A percentile compares a stretch with the other conserved stretches of the same genome.
Evolutionary conservation across 148 eudicot genomes (phyloP).

Genomic region (Limonium bicolor): DNA sequence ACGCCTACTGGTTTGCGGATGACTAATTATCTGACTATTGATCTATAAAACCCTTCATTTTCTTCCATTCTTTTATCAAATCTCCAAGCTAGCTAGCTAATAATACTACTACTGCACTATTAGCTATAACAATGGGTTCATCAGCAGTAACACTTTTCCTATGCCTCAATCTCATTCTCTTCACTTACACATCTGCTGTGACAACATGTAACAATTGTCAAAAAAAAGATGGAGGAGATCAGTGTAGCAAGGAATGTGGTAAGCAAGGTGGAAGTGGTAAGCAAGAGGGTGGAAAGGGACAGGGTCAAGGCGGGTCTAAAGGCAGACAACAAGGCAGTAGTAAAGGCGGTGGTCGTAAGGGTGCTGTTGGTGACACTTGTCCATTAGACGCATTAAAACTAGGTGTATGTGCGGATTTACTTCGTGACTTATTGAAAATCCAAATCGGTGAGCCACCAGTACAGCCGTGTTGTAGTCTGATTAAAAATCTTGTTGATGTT

Average conservation of each 20-base stretch:
- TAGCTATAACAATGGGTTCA: too few relatives aligned
- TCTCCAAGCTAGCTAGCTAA: too few relatives aligned
- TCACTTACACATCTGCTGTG: neutral
- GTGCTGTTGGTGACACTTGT: neutral
- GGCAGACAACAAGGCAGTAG: too few relatives aligned
- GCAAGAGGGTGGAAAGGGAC: neutral
- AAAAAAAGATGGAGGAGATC: too few relatives aligned
- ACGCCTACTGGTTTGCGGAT: too few relatives aligned
- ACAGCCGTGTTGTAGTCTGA: neutral
- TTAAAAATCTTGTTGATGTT: neutral
- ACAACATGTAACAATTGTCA: too few relatives aligned
- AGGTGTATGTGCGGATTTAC: neutral
- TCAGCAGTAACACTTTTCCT: neutral
- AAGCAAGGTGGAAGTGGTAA: neutral
- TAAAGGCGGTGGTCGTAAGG: too few relatives aligned
- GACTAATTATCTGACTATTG: too few relatives aligned
- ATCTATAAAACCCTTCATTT: too few relatives aligned
- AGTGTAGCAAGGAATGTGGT: too few relatives aligned
- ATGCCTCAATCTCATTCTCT: neutral
- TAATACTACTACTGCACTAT: too few relatives aligned
- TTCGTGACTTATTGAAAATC: neutral
- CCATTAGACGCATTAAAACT: neutral
- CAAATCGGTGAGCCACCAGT: neutral
- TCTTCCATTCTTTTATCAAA: too few relatives aligned
- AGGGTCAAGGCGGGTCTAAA: neutral